Conservation (phyloP, 352 stramenopile genomes). For the Globisporangium iwayamae region DNA sequence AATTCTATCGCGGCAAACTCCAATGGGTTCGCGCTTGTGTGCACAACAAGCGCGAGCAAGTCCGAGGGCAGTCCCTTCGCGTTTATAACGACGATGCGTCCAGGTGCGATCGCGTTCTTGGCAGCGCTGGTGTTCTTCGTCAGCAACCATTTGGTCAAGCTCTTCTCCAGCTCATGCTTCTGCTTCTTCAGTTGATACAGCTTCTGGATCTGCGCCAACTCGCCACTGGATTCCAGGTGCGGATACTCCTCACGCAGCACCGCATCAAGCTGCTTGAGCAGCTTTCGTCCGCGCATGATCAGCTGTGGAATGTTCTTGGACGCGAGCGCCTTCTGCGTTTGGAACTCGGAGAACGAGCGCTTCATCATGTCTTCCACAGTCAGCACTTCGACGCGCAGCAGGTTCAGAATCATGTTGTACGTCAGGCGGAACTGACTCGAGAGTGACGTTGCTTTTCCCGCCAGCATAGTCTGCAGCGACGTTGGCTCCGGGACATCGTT, state of each 20-base stretch:
- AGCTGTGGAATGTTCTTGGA: conserved; percentile 76
- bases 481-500: conserved; percentile 97
- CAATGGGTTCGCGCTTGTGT: conserved; percentile 30
- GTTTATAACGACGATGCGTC: conserved; percentile 56
- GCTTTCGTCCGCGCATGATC: conserved; percentile 55
- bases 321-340: conserved; percentile 86
- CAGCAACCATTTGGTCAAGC: conserved; percentile 67
- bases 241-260: conserved; percentile 58
- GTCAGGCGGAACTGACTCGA: conserved; percentile 97
- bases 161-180: conserved; percentile 71
- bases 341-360: conserved; percentile 95
- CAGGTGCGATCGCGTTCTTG: conserved; percentile 57
- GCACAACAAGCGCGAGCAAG: conserved; percentile 59
- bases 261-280: conserved; percentile 48
- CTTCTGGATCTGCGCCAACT: conserved; percentile 56
- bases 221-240: conserved; percentile 51
- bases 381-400: conserved; percentile 89
- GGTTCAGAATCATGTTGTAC: conserved; percentile 99
- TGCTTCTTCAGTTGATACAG: conserved; percentile 69
- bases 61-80: conserved; percentile 60
- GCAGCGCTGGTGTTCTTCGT: conserved; percentile 61
- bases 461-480: conserved; percentile 94
- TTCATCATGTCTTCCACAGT: conserved; percentile 97
- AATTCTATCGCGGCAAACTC: conserved; percentile 20
- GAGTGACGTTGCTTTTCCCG: conserved; percentile 92